Evolutionary conservation across 306 rosid species (phyloP), one percentile per base, ranked within the genome.

Genomic region (Castanopsis chinensis): DNA sequence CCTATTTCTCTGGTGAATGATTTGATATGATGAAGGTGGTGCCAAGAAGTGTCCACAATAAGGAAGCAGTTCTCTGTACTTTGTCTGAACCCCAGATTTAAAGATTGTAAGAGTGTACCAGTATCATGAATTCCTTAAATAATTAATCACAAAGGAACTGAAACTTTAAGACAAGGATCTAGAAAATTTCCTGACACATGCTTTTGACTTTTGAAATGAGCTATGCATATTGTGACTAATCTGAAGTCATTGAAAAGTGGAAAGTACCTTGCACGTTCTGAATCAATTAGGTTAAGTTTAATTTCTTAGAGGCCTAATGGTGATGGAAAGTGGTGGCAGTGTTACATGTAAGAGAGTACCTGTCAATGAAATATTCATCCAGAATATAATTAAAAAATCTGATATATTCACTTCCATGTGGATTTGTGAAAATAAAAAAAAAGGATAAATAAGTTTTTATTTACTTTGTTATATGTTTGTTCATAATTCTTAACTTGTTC

Each of bases 401-500:
- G 52, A 67, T 19, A 33, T 33, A 67, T 54, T 6, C 19, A 53
- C 23, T 20, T 69, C 17, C 28, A 30, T 10, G 51, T 27, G 19
- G 71, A 79, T 63, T 57, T 53, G 32, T 65, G 53, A 27, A 15
- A 59, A 25, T 52, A 54, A 49, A 59, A 32, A 73, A 54, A 49
- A 10, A 4, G 59, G 27, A 73, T 28, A 11, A 28, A 53, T 43
- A 59, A 52, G 17, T 41, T 18, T 77, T 70, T 84, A 28, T 41
- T 19, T 60, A 30, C 54, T 52, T 2, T 61, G 12, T 72, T 59
- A 32, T 11, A 65, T 65, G 75, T 86, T 32, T 70, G 27, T 64
- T 49, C 19, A 69, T 77, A 41, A 73, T 78, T 73, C 33, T 11
- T 60, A 23, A 30, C 69, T 45, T 79, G 3, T 78, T 63, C 45